Base-by-base conservation (phyloP, 805 yeast species). In the Naumovozyma baii region DNA sequence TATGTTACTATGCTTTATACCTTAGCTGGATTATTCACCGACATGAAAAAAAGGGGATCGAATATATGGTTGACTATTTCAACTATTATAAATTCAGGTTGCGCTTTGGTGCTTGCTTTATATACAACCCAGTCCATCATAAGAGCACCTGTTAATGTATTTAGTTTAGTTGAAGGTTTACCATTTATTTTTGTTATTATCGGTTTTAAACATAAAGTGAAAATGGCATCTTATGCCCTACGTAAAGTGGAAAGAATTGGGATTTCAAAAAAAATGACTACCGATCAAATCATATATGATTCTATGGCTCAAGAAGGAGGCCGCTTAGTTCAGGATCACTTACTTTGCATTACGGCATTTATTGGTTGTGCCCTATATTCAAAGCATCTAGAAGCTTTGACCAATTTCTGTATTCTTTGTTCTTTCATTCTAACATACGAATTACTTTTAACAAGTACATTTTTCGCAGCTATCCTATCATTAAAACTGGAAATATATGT, bases 111-210 rank as follows among this genome's bases (percentile, higher is more conserved):
- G 41, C 74, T 83, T 48, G 95, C 96, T 2, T 68, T 83, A 35
- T 76, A 75, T 44, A 65, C 80, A 37, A 70, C 83, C 7, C 72
- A 76, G 26, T 69, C 72, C 41, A 53, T 74, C 22, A 63, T 83
- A 36, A 73, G 75, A 28, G 64, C 75, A 34, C 73, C 72, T 37
- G 79, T 90, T 25, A 78, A 94, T 7, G 67, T 85, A 40, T 66
- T 83, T 40, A 76, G 84, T 40, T 68, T 90, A 48, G 75, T 87
- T 41, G 96, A 90, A 64, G 96, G 96, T 26, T 64, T 90, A 34
- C 98, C 98, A 17, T 90, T 90, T 62, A 72, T 90, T 54, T 94
- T 90, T 17, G 86, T 94, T 16, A 80, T 86, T 3, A 76, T 90
- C 55, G 98, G 97, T 2, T 90, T 90, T 63, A 87, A 85, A 57